Evolutionary conservation across 352 stramenopile species (phyloP).

Genomic region (Pythium guiyangense): DNA sequence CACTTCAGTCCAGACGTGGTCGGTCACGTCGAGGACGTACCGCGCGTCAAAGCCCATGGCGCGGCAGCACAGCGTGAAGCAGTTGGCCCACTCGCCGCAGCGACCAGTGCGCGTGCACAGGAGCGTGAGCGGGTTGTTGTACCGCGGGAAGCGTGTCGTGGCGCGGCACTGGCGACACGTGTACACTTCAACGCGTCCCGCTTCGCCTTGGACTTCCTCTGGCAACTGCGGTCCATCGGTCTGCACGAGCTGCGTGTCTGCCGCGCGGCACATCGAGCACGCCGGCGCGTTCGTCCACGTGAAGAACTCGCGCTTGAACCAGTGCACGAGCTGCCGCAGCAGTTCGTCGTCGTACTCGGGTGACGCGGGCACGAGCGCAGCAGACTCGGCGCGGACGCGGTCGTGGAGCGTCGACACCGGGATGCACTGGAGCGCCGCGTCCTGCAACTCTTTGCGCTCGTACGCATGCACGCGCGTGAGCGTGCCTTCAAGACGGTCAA

Average conservation of each 20-base stretch:
- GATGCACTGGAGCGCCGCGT: constrained; percentile 59
- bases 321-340: constrained; percentile 70
- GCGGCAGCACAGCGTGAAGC: constrained; percentile 88
- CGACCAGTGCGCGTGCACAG: constrained; percentile 79
- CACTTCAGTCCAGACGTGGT: constrained; percentile 95
- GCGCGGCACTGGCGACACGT: constrained; percentile 48
- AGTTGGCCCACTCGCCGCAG: constrained; percentile 93
- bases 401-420: constrained; percentile 60
- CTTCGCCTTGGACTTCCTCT: constrained; percentile 58
- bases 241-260: constrained; percentile 41
- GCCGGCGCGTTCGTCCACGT: constrained; percentile 85
- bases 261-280: constrained; percentile 46
- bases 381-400: constrained; percentile 25
- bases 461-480: constrained; percentile 57
- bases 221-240: constrained; percentile 39
- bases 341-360: constrained; percentile 61
- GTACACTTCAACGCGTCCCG: constrained; percentile 86
- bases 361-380: constrained; percentile 18
- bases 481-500: constrained; percentile 33
- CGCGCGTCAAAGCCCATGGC: constrained; percentile 89
- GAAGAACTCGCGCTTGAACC: constrained; percentile 91
- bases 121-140: constrained; percentile 89
- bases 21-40: constrained; percentile 92
- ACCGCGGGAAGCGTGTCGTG: constrained; percentile 85
- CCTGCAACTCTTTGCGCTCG: constrained; percentile 59